Conservation (phyloP, 495 filamentous ascomycete species). For the Cairneyella variabilis region DNA sequence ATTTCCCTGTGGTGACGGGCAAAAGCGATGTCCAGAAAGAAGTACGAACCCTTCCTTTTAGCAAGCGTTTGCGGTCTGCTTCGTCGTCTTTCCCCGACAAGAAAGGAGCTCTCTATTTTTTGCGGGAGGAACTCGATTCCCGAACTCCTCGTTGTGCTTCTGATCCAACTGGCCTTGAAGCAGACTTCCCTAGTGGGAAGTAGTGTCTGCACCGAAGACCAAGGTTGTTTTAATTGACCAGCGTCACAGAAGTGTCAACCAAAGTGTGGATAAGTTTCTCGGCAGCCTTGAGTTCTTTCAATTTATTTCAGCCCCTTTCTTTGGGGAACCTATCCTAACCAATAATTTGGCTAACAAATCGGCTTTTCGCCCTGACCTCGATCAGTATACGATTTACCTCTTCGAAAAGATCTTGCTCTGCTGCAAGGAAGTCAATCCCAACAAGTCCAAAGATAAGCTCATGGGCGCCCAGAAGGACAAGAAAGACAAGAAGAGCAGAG, state of each 20-base stretch:
- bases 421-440: conserved; percentile 90
- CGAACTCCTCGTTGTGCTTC: no score
- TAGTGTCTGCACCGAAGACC: neutral
- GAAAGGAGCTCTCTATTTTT: no score
- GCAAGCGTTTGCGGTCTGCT: no score
- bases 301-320: conserved; percentile 1
- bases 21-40: conserved; percentile 81
- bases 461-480: conserved; percentile 65
- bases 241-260: neutral
- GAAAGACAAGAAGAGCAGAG: conserved; percentile 69
- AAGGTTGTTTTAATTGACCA: conserved; percentile 3
- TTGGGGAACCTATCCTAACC: conserved; percentile 6
- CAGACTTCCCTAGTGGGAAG: conserved; percentile 3
- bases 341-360: conserved; percentile 18
- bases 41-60: conserved; percentile 40
- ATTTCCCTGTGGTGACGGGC: conserved; percentile 89
- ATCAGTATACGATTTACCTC: conserved; percentile 93
- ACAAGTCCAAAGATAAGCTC: conserved; percentile 68
- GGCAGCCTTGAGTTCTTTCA: no score
- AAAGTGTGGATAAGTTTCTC: neutral
- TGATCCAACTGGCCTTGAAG: neutral
- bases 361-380: conserved; percentile 20
- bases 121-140: no score
- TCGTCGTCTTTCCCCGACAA: no score
- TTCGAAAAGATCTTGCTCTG: conserved; percentile 95